A percentile compares a stretch with the other conserved stretches of the same genome.
These are phyloP conservation scores for Paraphoma sp. DNA, from an alignment of 2,329 filamentous ascomycete genomes.

Conservation along the genomic window DNA sequence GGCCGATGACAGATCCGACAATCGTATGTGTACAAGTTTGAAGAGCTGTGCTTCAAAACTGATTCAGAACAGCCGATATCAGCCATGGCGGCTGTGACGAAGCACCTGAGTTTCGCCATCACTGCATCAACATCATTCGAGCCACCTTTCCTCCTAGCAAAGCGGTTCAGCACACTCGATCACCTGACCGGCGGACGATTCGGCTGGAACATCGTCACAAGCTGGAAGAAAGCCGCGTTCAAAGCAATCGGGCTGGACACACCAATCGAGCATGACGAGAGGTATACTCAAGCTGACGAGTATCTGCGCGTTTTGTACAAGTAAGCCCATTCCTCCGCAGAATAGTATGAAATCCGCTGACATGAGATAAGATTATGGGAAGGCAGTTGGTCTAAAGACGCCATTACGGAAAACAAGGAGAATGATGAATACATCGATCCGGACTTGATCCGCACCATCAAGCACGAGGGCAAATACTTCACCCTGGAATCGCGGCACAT, in stretches of 20 bases:
- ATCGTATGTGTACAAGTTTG: constrained; percentile 55
- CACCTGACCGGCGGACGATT: constrained; percentile 67
- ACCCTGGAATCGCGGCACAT: constrained; percentile 55
- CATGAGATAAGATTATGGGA: constrained; percentile 56
- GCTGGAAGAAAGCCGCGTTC: constrained; percentile 68
- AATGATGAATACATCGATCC: constrained; percentile 66
- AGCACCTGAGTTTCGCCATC: constrained; percentile 68
- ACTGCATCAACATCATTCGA: constrained; percentile 70
- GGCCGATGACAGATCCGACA: constrained; percentile 69
- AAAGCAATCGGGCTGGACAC: constrained; percentile 67
- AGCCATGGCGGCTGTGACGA: constrained; percentile 72
- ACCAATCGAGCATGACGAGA: constrained; percentile 66
- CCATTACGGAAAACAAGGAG: constrained; percentile 60
- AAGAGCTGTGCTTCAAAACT: not conserved
- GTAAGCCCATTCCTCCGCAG: constrained; percentile 35
- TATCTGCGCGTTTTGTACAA: constrained; percentile 70
- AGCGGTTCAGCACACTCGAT: constrained; percentile 67
- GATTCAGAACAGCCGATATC: constrained; percentile 48
- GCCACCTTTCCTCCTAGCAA: constrained; percentile 66
- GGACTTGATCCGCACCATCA: constrained; percentile 64
- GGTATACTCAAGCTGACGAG: constrained; percentile 72
- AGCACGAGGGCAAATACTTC: constrained; percentile 65
- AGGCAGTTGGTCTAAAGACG: constrained; percentile 62
- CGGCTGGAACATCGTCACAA: constrained; percentile 73
- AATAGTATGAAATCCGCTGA: not conserved